Evolutionary conservation across 106 monocot species (phyloP), one percentile per base, ranked within the genome.

Genomic region (Posidonia australis): DNA sequence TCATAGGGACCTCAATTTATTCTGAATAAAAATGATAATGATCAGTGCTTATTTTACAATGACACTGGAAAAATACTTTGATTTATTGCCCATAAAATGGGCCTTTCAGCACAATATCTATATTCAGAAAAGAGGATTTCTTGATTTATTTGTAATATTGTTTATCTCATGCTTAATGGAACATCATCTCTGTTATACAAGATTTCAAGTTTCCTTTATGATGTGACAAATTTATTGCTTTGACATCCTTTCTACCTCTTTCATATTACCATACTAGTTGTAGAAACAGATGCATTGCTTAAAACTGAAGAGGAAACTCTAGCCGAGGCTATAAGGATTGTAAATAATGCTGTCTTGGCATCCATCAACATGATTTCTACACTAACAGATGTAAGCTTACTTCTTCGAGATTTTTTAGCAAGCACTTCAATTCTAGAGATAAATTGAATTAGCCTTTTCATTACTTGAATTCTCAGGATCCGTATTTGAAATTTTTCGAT

Each of bases 301-400:
- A 80, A 84, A 77, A 75, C 59, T 22, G 84, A 94, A 80, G 70
- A 66, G 21, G 80, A 78, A 76, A 90, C 94, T 28, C 78, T 96
- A 56, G 84, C 77, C 20, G 94, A 90, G 69, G 94, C 94, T 67
- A 74, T 96, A 71, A 84, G 84, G 71, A 87, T 80, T 75, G 77
- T 70, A 62, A 89, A 96, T 67, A 87, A 90, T 82, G 82, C 86
- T 78, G 86, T 80, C 24, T 75, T 86, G 26, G 60, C 82, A 75
- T 76, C 87, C 77, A 67, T 96, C 27, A 78, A 75, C 52, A 72
- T 80, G 46, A 78, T 96, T 46, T 84, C 76, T 54, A 31, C 70
- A 62, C 63, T 90, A 65, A 72, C 67, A 16, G 82, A 82, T 71
- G 94, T 96, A 81, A 82, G 90, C 71, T 45, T 44, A 53, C 20